Base-by-base conservation (phyloP, 1,139 yeast species). In the Komagataea norvegica region DNA sequence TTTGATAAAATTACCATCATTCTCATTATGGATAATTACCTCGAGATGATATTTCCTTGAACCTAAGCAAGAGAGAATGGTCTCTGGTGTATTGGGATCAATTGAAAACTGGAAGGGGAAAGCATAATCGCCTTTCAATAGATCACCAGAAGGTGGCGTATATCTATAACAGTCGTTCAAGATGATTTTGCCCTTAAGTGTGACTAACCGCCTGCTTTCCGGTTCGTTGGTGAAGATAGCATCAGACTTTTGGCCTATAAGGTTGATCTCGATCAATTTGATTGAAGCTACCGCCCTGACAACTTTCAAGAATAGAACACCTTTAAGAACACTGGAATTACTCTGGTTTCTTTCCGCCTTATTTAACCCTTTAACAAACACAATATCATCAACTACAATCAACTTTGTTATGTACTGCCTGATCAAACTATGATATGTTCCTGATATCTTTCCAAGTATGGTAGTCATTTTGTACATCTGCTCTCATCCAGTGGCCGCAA, bases 31-130 rank as follows among this genome's bases (percentile, higher is more conserved):
- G 15, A 43, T 21, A 3, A 11, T 17, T 2, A 45, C 51, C 18
- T 43, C 43, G 10, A 51, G 13, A 19, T 27, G 29, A 19, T 49
- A 51, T 1, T 14, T 17, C 24, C 49, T 43, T 8, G 43, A 33
- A 11, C 47, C 48, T n/a, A 44, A 33, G 9, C 13, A 9, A 1
- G 46, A 35, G 0, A 25, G 10, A 3, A 47, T 28, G 2, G 47
- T 26, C 29, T 51, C 55, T 15, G 55, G 48, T 5, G 43, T 28
- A 13, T 14, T 29, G 9, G 47, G 40, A 29, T 46, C 51, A 24
- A 51, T 30, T 10, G 38, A 22, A 25, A 51, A 51, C 25, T 46
- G 49, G 40, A 51, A 51, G 0, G 55, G 55, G 18, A 49, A 39
- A 1, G 30, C 33, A 31, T 51, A 46, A 2, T 34, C 35, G 3